Base-by-base conservation (phyloP, 2,329 filamentous ascomycete genomes). In the Fusarium xylarioides region DNA sequence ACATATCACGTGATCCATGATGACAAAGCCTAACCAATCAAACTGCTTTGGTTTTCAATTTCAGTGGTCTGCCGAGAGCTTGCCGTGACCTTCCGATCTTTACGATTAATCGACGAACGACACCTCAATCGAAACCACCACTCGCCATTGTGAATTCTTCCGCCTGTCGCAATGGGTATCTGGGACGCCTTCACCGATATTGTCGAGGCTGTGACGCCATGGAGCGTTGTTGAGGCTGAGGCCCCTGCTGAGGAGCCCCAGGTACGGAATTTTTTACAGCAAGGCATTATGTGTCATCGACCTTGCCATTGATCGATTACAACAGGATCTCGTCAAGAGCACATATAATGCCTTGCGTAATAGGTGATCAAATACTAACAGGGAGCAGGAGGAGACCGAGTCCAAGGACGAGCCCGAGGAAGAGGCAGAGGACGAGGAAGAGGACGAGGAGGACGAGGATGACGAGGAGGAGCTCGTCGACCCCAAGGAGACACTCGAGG, bases 381-480 rank as follows among this genome's bases (percentile, higher is more conserved):
- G 38, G 40, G 34, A 60, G 68, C 62, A 84, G 81, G 77, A 83
- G 77, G 83, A 84, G 76, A 76, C 79, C 76, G 78, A 90, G 81
- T 85, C 86, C 77, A 86, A 75, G 46, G 76, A 78, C 47, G 75
- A 78, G 59, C 72, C 81, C 58, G 78, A 80, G 47, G 83, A 85
- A 54, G 79, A 77, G 42, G 78, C 77, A 38, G 83, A 84, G 55
- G 82, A 84, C 5, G 85, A 83, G 47, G 92, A 91, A 46, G 76
- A 66, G 52, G 86, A 88, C 70, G 84, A 84, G 62, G 82, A 84
- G 19, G 92, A 91, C 32, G 92, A 92, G 47, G 91, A 92, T 38
- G 91, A 94, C 26, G 93, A 95, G 68, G 93, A 96, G 58, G 93
- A 95, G 71, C 92, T 95, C 70, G 91, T 92, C 77, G 95, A 98